Base-by-base conservation (phyloP, 2,329 filamentous ascomycete species). In the Hyphodiscus sp. region DNA sequence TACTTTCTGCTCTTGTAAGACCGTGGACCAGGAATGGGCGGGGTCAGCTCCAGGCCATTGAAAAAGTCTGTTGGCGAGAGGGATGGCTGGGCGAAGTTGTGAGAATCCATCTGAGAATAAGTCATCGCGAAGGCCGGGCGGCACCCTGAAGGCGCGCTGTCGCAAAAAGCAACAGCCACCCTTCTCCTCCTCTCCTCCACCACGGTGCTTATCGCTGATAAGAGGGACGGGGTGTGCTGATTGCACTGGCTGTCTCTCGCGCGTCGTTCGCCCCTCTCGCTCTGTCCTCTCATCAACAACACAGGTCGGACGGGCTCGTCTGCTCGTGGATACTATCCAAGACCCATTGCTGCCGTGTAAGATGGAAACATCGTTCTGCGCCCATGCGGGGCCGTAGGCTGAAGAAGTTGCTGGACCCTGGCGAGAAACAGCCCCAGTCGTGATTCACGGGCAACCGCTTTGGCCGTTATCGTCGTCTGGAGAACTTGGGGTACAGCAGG, bases 1-100 rank as follows among this genome's bases (percentile, higher is more conserved):
- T 65, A 65, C 45, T 67, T 67, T 23, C 65, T 52, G 23, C 61
- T 63, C 47, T 66, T 66, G 55, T 67, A 67, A n/a, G 44, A 56
- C 26, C 65, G 58, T n/a, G 65, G 65, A 13, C 64, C 64, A n/a
- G 61, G 58, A 18, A 61, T 49, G 23, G 58, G 51, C n/a, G 54
- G 50, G 1, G 58, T 56, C 45, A 65, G 33, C 41, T 62, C 62
- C 49, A 64, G 54, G 38, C 61, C 59, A 51, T 62, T 58, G 59
- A 62, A 65, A 45, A 58, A 63, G 45, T 65, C 61, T 45, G 62
- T 63, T 33, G 63, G 60, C 29, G 61, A 63, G 16, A 62, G 57
- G 8, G 61, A 62, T 20, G 58, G 52, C 16, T 62, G 60, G 20
- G 54, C 53, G 45, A 59, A 55, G 47, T 48, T 51, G 41, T 60